These are phyloP conservation scores for Rosa hybrid DNA, from an alignment of 331 rosid genomes.

Conservation along the genomic window DNA sequence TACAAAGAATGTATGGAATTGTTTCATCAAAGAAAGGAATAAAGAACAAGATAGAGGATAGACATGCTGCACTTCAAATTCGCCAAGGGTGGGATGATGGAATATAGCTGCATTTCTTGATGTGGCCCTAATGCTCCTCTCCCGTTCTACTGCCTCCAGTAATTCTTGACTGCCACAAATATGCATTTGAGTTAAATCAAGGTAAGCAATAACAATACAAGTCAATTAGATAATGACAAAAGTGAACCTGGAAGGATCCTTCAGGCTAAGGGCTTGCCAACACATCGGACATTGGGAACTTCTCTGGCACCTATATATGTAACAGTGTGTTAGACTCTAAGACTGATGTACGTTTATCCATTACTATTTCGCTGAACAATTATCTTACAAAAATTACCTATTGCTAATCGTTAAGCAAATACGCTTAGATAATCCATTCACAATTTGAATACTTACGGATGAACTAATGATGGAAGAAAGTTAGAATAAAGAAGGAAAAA, in stretches of 20 bases:
- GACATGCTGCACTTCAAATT: slow-evolving; percentile 71
- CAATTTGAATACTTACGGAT: not conserved
- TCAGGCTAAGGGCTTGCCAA: slow-evolving; percentile 80
- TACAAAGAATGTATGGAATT: slow-evolving; percentile 18
- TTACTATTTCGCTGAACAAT: not conserved
- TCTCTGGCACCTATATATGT: slow-evolving; percentile 78
- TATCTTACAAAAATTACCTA: not conserved
- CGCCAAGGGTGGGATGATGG: slow-evolving; percentile 69
- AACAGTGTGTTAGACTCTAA: slow-evolving; percentile 12
- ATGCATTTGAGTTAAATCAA: slow-evolving; percentile 21
- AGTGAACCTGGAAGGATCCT: slow-evolving; percentile 75
- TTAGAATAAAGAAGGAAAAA: not conserved
- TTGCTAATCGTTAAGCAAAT: not conserved
- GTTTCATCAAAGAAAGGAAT: slow-evolving; percentile 4
- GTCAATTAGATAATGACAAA: slow-evolving; percentile 12
- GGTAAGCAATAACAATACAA: slow-evolving; percentile 3
- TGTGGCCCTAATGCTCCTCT: slow-evolving; percentile 59
- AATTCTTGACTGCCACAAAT: slow-evolving; percentile 76
- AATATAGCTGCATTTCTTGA: slow-evolving; percentile 65
- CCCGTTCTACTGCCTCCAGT: slow-evolving; percentile 77
- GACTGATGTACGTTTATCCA: slow-evolving; percentile 6
- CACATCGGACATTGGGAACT: slow-evolving; percentile 98
- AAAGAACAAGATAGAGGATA: slow-evolving; percentile 29
- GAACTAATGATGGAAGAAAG: not conserved
- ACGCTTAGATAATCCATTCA: not conserved